Evolutionary conservation across 1,284 basidiomycete genomes (phyloP).

Genomic region (Schizopora paradoxa): DNA sequence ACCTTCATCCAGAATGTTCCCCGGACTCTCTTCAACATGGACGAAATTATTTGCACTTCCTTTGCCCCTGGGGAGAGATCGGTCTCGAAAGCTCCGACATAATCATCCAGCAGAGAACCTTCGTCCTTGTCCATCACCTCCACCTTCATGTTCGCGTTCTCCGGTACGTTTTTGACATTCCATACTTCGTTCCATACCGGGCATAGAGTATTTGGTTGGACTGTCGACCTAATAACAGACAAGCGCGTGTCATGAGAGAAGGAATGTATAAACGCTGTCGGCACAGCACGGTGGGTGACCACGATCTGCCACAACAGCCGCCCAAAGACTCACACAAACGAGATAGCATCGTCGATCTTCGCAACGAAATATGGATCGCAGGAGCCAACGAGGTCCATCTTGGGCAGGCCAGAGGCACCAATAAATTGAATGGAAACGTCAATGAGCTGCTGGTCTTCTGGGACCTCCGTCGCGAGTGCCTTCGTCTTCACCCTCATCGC

Average conservation of each 20-base stretch:
- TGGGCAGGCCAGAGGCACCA: conserved; percentile 59
- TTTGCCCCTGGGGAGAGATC: conserved; percentile 50
- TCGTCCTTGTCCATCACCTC: conserved; percentile 64
- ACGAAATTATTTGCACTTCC: conserved; percentile 53
- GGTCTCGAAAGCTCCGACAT: conserved; percentile 58
- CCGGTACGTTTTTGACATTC: conserved; percentile 65
- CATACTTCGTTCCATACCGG: conserved; percentile 75
- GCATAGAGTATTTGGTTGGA: conserved; percentile 47
- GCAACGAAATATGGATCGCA: conserved; percentile 72
- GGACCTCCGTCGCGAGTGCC: not conserved
- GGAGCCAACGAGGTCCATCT: conserved; percentile 62
- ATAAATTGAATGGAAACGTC: conserved; percentile 48
- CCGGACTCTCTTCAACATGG: conserved; percentile 39
- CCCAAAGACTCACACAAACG: conserved; percentile 57
- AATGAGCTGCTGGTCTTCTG: conserved; percentile 4
- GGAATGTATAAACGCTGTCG: conserved; percentile 1
- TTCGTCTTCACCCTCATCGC: too few relatives aligned
- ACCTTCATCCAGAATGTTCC: conserved; percentile 71
- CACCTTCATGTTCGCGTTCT: conserved; percentile 49
- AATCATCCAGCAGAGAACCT: conserved; percentile 51
- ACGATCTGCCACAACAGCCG: not conserved
- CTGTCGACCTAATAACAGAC: conserved; percentile 47
- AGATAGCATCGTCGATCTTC: conserved; percentile 53
- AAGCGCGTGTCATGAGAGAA: not conserved
- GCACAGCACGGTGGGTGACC: not conserved